Evolutionary conservation across 116 monocot genomes (phyloP).

Genomic region (Zostera marina): DNA sequence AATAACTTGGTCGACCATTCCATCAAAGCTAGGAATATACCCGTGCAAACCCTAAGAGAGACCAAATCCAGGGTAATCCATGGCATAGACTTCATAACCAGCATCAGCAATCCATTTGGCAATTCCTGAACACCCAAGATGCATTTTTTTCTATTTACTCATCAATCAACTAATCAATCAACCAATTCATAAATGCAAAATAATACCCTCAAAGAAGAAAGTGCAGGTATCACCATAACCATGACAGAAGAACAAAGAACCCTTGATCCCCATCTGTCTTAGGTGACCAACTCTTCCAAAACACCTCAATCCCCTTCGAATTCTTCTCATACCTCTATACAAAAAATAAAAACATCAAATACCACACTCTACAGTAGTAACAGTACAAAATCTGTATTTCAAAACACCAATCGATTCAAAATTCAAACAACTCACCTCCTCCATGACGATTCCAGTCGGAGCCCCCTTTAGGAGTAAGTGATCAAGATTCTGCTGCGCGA

Average conservation of each 20-base stretch:
- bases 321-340: constrained; percentile 49
- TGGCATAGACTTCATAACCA: constrained; percentile 74
- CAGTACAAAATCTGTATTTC: not conserved
- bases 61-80: constrained; percentile 93
- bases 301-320: constrained; percentile 59
- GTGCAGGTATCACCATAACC: constrained; percentile 98
- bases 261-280: constrained; percentile 31
- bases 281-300: constrained; percentile 85
- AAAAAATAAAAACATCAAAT: not conserved
- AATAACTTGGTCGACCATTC: constrained; percentile 66
- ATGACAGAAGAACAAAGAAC: constrained; percentile 84
- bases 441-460: constrained; percentile 47
- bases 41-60: constrained; percentile 86
- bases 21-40: constrained; percentile 75
- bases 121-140: constrained; percentile 19
- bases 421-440: constrained; percentile 41
- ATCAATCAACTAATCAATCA: no score
- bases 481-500: constrained; percentile 45
- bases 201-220: constrained; percentile 90
- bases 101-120: constrained; percentile 71
- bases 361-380: not conserved
- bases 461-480: constrained; percentile 91
- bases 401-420: not conserved
- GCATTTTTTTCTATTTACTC: not conserved
- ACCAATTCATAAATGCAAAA: no score